Evolutionary conservation across 108 stramenopile genomes (phyloP), one percentile per base, ranked within the genome.

Genomic region (Cyclotella distinguenda): DNA sequence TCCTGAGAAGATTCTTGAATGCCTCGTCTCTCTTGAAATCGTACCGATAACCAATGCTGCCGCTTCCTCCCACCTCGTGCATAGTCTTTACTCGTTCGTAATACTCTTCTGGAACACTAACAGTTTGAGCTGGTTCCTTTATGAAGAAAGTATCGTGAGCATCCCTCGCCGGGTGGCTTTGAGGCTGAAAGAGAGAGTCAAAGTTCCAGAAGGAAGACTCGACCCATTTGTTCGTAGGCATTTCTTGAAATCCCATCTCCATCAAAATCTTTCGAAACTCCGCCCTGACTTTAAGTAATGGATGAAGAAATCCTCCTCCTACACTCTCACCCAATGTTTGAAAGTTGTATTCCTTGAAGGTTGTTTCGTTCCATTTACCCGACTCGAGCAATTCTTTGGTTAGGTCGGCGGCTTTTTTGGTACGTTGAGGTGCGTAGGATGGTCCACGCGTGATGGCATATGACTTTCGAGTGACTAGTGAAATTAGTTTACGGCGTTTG

Each of bases 131-230:
- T 10, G 96, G 98, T 28, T 95, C 91, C 77, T 97, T 97, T 81
- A 99, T 96, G 84, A 99, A 99, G 78, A 99, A 99, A 36, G 99
- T 99, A 82, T 99, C 99, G 74, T 99, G 99, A 22, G 98, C 98
- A 80, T 99, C 99, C 18, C 99, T 81, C 10, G 99, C 99, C 10
- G 99, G 99, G 77, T 99, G 99, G 15, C 87, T 91, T 86, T 99
- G 99, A 11, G 99, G 99, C 72, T 99, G 99, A 69, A 99, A 99
- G 60, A 99, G 91, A 3, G 96, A 85, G 70, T 99, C 99, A 72
- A 99, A 99, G 81, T 99, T 99, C 99, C 99, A 99, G 80, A 99
- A 99, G 52, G 89, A 93, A 30, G 79, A 82, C 73, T 99, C 99
- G 39, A 99, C 97, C 97, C 97, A 99, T 70, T 94, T 95, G 84